Evolutionary conservation across 495 filamentous ascomycete genomes (phyloP), one percentile per base, ranked within the genome.

Genomic region (Aspergillus coremiiformis): DNA sequence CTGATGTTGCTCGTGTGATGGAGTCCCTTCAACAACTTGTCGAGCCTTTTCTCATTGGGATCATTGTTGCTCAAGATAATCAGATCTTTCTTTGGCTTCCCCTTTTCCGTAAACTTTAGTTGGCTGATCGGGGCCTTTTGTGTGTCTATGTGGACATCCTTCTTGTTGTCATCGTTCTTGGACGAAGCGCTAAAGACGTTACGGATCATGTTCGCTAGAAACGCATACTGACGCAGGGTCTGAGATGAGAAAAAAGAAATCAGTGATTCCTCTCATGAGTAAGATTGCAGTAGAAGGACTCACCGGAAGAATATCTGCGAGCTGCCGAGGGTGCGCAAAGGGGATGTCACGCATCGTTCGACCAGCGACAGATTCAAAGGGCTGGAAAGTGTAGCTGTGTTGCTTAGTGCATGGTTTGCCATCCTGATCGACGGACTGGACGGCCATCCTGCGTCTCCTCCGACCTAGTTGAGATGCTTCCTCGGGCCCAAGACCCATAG

Each of bases 241-340:
- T 76, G 22, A 1, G 47, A 21, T 0, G 8, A 11, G 12, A 60
- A 26, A 56, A 56, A 46, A 35, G 37, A 52, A 3, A 17, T 46
- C 9, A 19, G 14, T 20, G 54, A 20, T 35, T 21, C 1, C 24
- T 6, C 11, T 14, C 11, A 55, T 21, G 33, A 4, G 9, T 7
- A 49, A 26, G 20, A 4, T 14, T 35, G 21, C 17, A n/a, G 17
- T 22, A 15, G 8, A 21, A n/a, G n/a, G n/a, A 51, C 68, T 44
- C 66, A 76, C 72, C 14, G 85, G 89, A 21, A 96, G 73, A 47
- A 96, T 82, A 33, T 78, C 78, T 22, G 91, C 70, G 12, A 98
- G 70, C 60, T 96, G 90, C 45, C 84, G 80, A 2, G 93, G 93
- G 62, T 97, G 93, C 1, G 83, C 81, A 58, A 98, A 96, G 1